These are phyloP conservation scores for Mercurialis annua DNA, from an alignment of 345 rosid genomes.

Conservation along the genomic window DNA sequence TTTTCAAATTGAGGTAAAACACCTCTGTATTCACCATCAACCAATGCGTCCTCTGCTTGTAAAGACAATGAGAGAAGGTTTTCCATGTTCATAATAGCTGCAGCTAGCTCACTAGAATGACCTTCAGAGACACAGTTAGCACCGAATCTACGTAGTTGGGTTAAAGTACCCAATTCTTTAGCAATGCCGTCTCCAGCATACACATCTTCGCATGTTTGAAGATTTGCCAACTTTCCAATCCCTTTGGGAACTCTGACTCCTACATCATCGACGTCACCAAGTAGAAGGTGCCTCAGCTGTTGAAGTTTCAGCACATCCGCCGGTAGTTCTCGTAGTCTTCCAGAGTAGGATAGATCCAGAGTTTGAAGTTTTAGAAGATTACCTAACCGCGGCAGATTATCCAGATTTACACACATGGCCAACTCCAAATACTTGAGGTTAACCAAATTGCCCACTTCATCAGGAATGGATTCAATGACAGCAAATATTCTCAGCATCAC, in stretches of 20 bases:
- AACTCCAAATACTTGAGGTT: constrained; percentile 9
- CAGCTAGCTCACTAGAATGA: constrained; percentile 11
- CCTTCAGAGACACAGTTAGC: background rate
- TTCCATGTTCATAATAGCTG: background rate
- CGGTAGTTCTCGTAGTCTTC: background rate
- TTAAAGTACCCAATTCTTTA: constrained; percentile 5
- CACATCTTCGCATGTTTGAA: constrained; percentile 6
- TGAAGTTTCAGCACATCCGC: background rate
- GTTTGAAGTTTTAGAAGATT: constrained; percentile 12
- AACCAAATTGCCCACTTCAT: constrained; percentile 15
- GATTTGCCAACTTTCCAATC: constrained; percentile 1
- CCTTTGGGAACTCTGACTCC: constrained; percentile 3
- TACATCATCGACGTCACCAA: background rate
- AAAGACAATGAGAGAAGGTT: too few relatives aligned
- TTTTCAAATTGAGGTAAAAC: too few relatives aligned
- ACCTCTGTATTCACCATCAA: too few relatives aligned
- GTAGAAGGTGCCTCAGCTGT: background rate
- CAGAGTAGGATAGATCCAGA: background rate
- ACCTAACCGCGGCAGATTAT: constrained; percentile 11
- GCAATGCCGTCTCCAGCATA: constrained; percentile 16
- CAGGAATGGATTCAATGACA: background rate
- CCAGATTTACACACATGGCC: background rate
- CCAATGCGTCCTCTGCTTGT: too few relatives aligned
- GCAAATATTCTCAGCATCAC: constrained; percentile 5
- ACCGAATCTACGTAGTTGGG: constrained; percentile 2